Base-by-base conservation (phyloP, 2,329 filamentous ascomycete species). In the Beauveria medogensis region DNA sequence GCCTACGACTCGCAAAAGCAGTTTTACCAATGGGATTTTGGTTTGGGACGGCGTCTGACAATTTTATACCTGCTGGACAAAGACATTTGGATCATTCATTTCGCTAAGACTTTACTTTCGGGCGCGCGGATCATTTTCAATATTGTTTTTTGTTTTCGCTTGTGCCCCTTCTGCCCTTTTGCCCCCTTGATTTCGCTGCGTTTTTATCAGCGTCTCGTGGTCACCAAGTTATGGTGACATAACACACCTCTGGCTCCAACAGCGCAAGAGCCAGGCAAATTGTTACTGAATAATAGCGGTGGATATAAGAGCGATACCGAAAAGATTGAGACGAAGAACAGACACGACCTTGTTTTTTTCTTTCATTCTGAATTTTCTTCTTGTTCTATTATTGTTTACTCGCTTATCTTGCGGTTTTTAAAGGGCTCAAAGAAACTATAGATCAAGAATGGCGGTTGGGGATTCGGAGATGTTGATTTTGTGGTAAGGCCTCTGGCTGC, bases 111-210 rank as follows among this genome's bases (percentile, higher is more conserved):
- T 61, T 52, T 30, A 47, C 43, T 57, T 56, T 57, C n/a, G 51
- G 40, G 51, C 52, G 47, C 40, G 20, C 50, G 52, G 37, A 55
- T 20, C 37, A 30, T 44, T 62, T 63, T 53, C 55, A 60, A 54
- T 64, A 62, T 48, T 61, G 34, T 63, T 60, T 59, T 65, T 65
- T 64, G 60, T 60, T 64, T 65, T 61, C 55, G 52, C 34, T 43
- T 41, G 22, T 20, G 41, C 37, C 34, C 58, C 47, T 64, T 63
- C 46, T 40, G 50, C 41, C 26, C 34, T 34, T 52, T 48, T 48
- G 40, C 46, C 26, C 20, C 52, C 47, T 60, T 61, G 16, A 40
- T 43, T 63, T 60, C 26, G 43, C 40, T 30, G 18, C 46, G 20
- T 55, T 44, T 48, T 56, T 58, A 63, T 63, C 51, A 12, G 20